A percentile compares a stretch with the other conserved stretches of the same genome.
Evolutionary conservation across 2,329 filamentous ascomycete species (phyloP).

Genomic region (Coniochaeta hoffmannii): DNA sequence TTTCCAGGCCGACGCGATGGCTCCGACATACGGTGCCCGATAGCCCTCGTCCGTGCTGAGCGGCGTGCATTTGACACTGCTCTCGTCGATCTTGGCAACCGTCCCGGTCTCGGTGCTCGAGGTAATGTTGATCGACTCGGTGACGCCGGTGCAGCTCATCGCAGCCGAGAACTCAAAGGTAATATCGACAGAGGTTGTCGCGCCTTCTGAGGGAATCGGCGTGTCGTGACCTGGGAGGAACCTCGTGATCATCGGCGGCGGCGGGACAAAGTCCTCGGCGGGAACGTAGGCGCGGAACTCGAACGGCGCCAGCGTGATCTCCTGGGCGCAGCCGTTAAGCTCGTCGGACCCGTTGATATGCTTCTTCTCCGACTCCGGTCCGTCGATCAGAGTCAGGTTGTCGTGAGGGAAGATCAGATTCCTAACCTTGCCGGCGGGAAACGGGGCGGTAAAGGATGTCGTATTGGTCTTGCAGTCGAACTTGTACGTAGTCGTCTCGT

Average conservation of each 20-base stretch:
- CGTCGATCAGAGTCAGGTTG: conserved; percentile 33
- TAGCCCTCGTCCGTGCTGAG: conserved; percentile 12
- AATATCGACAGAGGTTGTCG: not conserved
- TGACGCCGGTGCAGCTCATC: not conserved
- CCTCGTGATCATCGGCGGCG: conserved; percentile 49
- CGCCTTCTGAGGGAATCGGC: conserved; percentile 36
- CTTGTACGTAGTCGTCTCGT: conserved; percentile 41
- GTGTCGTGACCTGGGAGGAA: conserved; percentile 54
- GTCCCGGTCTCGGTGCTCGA: not conserved
- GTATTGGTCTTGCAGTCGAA: conserved; percentile 30
- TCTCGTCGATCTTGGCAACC: not conserved
- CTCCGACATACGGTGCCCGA: conserved; percentile 33
- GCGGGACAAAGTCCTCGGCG: conserved; percentile 37
- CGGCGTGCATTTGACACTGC: conserved; percentile 1
- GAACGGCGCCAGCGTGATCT: conserved; percentile 26
- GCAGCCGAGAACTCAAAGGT: conserved; percentile 39
- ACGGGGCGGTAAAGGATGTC: not conserved
- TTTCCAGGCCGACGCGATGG: conserved; percentile 43
- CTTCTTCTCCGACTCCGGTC: not conserved
- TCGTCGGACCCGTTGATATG: not conserved
- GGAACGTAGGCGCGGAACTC: conserved; percentile 54
- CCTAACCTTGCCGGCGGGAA: conserved; percentile 36
- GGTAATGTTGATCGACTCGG: not conserved
- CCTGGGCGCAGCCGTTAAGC: not conserved
- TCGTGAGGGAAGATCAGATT: conserved; percentile 58